phyloP scores from a whole-genome alignment of 345 rosid species.

The Garcia nutans region DNA sequence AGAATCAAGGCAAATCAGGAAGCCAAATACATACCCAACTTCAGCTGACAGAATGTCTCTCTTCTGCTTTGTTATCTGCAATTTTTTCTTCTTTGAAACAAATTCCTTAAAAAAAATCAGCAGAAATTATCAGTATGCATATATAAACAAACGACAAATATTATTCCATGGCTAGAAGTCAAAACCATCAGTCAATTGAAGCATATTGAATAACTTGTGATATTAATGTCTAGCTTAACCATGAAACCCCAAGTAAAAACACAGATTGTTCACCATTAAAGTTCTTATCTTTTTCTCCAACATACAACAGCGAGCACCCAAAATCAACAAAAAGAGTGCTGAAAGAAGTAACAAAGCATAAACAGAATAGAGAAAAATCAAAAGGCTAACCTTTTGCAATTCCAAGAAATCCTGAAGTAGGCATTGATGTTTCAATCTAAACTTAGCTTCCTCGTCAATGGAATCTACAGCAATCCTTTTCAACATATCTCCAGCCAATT shows the following conservation, averaged over 20 bases:
- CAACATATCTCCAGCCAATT: slow-evolving; percentile 17
- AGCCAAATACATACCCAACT: slow-evolving; percentile 34
- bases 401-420: slow-evolving; percentile 37
- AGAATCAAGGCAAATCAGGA: not conserved
- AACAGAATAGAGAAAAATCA: not conserved
- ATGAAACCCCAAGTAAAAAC: not conserved
- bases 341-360: not conserved
- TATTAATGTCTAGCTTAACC: no score
- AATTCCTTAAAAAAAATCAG: slow-evolving; percentile 31
- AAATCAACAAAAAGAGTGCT: not conserved
- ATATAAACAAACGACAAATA: not conserved
- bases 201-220: not conserved
- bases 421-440: slow-evolving; percentile 30
- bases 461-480: slow-evolving; percentile 20
- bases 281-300: not conserved
- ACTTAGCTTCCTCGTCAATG: slow-evolving; percentile 22
- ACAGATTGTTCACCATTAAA: not conserved
- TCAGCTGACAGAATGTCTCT: slow-evolving; percentile 42
- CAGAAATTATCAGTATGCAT: slow-evolving; percentile 9
- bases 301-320: not conserved
- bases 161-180: not conserved
- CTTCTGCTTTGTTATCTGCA: slow-evolving; percentile 36
- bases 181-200: not conserved
- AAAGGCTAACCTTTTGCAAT: slow-evolving; percentile 38
- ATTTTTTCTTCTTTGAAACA: slow-evolving; percentile 40